Conservation (phyloP, 805 yeast genomes). For the Nakazawaea laoshanensis region DNA sequence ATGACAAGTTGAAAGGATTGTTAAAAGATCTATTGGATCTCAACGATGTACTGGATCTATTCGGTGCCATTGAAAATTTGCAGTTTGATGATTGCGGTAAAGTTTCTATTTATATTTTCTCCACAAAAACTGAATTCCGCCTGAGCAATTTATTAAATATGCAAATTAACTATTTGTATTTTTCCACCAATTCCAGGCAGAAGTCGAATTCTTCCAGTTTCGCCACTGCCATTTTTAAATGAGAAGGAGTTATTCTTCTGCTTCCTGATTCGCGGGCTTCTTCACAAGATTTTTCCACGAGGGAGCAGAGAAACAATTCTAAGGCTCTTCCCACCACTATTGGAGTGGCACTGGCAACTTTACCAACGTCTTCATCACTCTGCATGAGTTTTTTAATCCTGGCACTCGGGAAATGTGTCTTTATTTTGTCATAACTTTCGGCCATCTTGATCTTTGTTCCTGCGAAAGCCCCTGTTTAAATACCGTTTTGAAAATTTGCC, state of each 20-base stretch:
- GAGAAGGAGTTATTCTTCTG: constrained; percentile 75
- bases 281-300: constrained; percentile 75
- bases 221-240: constrained; percentile 76
- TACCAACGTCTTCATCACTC: constrained; percentile 96
- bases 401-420: constrained; percentile 86
- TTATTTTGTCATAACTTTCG: constrained; percentile 38
- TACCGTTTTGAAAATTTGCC: too few species aligned
- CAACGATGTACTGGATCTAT: constrained; percentile 9
- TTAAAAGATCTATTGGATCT: constrained; percentile 19
- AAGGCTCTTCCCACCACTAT: constrained; percentile 94
- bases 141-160: constrained; percentile 13
- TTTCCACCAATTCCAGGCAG: constrained; percentile 64
- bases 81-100: background rate
- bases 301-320: constrained; percentile 82
- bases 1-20: constrained; percentile 27
- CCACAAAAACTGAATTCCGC: constrained; percentile 10
- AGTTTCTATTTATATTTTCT: constrained; percentile 1
- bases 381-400: constrained; percentile 96
- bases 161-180: constrained; percentile 27
- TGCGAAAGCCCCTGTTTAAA: too few species aligned
- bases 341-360: constrained; percentile 98
- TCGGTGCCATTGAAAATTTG: constrained; percentile 4
- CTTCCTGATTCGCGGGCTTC: constrained; percentile 72
- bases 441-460: too few species aligned
- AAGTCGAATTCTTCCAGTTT: constrained; percentile 90